Evolutionary conservation across 2,329 filamentous ascomycete species (phyloP).

Genomic region (Pyrenophora seminiperda): DNA sequence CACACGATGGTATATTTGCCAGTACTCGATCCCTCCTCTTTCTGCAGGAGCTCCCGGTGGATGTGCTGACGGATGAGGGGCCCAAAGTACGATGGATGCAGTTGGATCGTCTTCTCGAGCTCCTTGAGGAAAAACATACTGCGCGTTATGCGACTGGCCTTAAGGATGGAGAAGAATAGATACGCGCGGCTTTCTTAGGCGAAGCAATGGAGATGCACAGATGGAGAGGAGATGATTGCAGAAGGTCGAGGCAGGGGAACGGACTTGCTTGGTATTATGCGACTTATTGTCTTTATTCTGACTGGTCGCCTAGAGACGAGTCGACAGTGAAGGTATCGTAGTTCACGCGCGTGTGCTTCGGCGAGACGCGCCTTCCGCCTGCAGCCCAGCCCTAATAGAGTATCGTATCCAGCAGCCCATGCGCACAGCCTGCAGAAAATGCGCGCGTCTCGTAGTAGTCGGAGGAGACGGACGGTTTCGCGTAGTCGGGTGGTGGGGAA

Average conservation of each 20-base stretch:
- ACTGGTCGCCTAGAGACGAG: conserved; percentile 20
- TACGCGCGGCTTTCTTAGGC: conserved; percentile 12
- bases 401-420: conserved; percentile 33
- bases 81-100: conserved; percentile 97
- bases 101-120: conserved; percentile 89
- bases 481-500: conserved; percentile 17
- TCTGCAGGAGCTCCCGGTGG: conserved; percentile 83
- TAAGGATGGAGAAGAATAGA: conserved; percentile 10
- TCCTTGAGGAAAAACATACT: conserved; percentile 98
- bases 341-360: conserved; percentile 28
- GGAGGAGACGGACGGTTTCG: conserved; percentile 18
- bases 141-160: conserved; percentile 23
- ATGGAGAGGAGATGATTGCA: conserved; percentile 10
- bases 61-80: conserved; percentile 92
- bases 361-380: conserved; percentile 38
- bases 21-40: conserved; percentile 93
- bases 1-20: conserved; percentile 98
- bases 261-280: conserved; percentile 28
- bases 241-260: conserved; percentile 10
- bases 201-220: conserved; percentile 21
- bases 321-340: conserved; percentile 22
- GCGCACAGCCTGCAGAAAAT: conserved; percentile 24
- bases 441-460: conserved; percentile 24
- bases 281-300: conserved; percentile 34
- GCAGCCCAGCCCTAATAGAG: conserved; percentile 29